These are phyloP conservation scores for Aspergillus vadensis DNA, from an alignment of 2,329 filamentous ascomycete species.

Conservation along the genomic window DNA sequence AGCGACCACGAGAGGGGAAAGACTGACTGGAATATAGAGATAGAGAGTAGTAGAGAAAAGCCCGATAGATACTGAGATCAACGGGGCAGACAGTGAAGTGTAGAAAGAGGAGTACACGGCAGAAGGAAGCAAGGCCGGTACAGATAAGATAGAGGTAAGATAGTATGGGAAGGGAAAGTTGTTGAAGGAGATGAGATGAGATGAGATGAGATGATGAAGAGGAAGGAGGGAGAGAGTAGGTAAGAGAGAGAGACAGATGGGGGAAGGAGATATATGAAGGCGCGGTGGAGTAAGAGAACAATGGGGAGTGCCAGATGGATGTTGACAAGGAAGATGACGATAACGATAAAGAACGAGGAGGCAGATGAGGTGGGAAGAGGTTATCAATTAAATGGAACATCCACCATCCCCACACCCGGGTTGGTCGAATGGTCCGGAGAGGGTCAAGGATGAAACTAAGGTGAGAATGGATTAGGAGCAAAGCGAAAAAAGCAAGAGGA, in stretches of 20 bases:
- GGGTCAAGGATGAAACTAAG: constrained; percentile 12
- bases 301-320: neutral
- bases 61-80: neutral
- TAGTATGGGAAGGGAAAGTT: neutral
- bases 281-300: neutral
- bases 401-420: constrained; percentile 16
- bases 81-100: neutral
- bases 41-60: neutral
- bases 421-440: constrained; percentile 17
- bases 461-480: constrained; percentile 12
- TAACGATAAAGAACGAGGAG: constrained; percentile 15
- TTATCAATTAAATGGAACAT: constrained; percentile 18
- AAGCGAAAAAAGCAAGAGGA: neutral
- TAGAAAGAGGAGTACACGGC: neutral
- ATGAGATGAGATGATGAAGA: neutral
- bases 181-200: neutral
- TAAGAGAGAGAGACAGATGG: constrained; percentile 13
- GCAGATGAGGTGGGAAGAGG: constrained; percentile 9
- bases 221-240: constrained; percentile 4
- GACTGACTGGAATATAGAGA: constrained; percentile 10
- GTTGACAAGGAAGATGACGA: constrained; percentile 8
- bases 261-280: constrained; percentile 8
- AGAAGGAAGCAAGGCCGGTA: neutral
- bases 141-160: neutral
- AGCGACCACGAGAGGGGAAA: neutral